Base-by-base conservation (phyloP, 73 alveolate species). In the Blepharisma japonicum region DNA sequence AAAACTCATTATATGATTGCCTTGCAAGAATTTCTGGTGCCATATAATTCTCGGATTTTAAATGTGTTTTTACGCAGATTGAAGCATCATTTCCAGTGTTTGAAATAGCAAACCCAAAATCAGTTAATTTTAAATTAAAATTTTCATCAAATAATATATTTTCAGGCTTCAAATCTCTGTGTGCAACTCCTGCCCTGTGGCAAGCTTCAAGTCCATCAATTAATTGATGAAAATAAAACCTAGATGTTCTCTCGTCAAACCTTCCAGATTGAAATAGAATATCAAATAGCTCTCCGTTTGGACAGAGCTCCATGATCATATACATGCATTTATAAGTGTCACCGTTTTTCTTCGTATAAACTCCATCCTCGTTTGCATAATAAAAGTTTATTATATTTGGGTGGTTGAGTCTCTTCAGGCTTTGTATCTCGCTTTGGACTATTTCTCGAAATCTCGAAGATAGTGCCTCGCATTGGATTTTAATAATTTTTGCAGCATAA, bases 101-200 rank as follows among this genome's bases (percentile, higher is more conserved):
- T 38, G 81, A 86, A 27, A 90, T 82, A 20, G 98, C 84, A 61
- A 92, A 87, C 4, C 98, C 98, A 77, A 92, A 90, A 77, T 92
- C 98, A 11, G 95, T 89, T 21, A 92, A 77, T 78, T 92, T 92
- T 6, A 92, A 78, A 56, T 56, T 81, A 86, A 80, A 87, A 50
- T 80, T 77, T 42, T 70, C 56, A 56, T 88, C 90, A 68, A 86
- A 84, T 39, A 92, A 91, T 7, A 95, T 66, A 81, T 95, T 95
- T 48, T 92, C 98, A 14, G 99, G 99, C 51, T 95, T 95, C 9
- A 95, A 49, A 81, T 95, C 99, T 81, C 99, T 55, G 83, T 95
- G 99, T 6, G 89, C 77, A 20, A 90, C 55, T 7, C 95, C 95
- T 47, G 76, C 50, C 8, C 77, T 49, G 85, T 92, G 98, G 27